Percentiles rank a stretch among this genome's conserved stretches.
Conservation (phyloP, 768 basidiomycete species). For the Strobilomyces confusus region DNA sequence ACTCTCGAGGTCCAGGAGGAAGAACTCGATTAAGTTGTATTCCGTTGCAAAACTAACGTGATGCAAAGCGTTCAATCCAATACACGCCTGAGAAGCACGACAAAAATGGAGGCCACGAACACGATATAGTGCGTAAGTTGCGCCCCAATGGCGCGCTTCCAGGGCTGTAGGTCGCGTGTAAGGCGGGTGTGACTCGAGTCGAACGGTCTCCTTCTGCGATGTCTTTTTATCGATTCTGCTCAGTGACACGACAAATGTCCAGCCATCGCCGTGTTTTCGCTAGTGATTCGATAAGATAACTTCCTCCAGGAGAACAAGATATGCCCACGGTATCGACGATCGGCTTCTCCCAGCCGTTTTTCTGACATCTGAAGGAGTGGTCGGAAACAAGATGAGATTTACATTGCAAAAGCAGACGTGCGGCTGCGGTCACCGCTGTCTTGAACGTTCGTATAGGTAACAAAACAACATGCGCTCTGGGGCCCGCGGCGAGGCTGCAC, state of each 20-base stretch:
- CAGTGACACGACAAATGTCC: slow-evolving; percentile 67
- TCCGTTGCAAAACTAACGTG: slow-evolving; percentile 64
- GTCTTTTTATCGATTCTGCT: slow-evolving; percentile 65
- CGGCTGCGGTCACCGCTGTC: neutral
- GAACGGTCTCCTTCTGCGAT: slow-evolving; percentile 62
- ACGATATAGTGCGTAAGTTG: slow-evolving; percentile 82
- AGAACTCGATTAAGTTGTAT: slow-evolving; percentile 71
- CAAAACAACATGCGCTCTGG: neutral
- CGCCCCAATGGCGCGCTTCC: slow-evolving; percentile 90
- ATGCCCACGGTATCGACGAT: slow-evolving; percentile 62
- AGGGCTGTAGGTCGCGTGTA: slow-evolving; percentile 60
- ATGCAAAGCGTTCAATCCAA: slow-evolving; percentile 19
- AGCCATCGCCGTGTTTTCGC: slow-evolving; percentile 47
- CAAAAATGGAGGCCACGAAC: slow-evolving; percentile 45
- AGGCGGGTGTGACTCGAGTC: slow-evolving; percentile 70
- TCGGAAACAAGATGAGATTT: neutral
- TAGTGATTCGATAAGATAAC: slow-evolving; percentile 26
- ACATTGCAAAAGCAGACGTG: neutral
- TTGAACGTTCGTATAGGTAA: neutral
- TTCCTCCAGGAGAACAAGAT: neutral
- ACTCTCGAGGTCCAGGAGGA: slow-evolving; percentile 81
- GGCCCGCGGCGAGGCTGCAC: neutral
- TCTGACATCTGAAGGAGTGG: slow-evolving; percentile 62
- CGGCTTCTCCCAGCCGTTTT: slow-evolving; percentile 86
- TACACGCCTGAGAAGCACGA: neutral